phyloP scores from a whole-genome alignment of 192 early-diverging fungal genomes.

The Linnemannia zychae region DNA sequence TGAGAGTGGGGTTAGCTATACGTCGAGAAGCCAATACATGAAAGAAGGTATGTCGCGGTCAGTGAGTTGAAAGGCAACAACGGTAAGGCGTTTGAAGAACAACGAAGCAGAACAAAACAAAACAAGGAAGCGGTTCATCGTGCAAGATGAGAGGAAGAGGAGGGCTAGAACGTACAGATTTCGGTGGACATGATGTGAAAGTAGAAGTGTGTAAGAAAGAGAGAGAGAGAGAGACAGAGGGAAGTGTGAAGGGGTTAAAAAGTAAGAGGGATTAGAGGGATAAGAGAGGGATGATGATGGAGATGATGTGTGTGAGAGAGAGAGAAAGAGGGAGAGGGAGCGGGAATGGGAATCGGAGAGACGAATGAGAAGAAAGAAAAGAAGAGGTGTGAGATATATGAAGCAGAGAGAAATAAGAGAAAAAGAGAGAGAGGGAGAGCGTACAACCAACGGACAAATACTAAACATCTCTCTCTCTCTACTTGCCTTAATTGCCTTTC shows the following conservation, averaged over 20 bases:
- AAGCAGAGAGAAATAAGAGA: neutral
- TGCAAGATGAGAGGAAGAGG: conserved; percentile 7
- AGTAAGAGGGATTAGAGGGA: neutral
- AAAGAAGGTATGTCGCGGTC: neutral
- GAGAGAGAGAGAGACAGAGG: neutral
- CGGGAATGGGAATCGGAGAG: conserved; percentile 9
- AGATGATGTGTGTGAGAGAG: too few relatives aligned
- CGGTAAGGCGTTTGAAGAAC: neutral
- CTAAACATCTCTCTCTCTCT: neutral
- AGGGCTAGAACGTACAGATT: conserved; percentile 22
- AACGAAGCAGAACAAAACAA: neutral
- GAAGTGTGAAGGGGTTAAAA: neutral
- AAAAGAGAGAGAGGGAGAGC: neutral
- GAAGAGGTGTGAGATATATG: neutral
- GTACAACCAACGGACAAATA: conserved; percentile 1
- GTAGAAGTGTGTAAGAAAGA: neutral
- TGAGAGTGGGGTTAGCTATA: neutral
- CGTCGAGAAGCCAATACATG: neutral
- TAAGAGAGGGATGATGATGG: neutral
- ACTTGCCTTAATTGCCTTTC: neutral
- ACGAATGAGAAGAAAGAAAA: conserved; percentile 2
- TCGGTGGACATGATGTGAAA: conserved; percentile 34
- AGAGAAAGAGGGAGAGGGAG: conserved; percentile 1
- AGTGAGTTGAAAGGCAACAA: neutral
- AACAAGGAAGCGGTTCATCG: neutral